These are phyloP conservation scores for Aspergillus udagawae DNA, from an alignment of 2,329 filamentous ascomycete genomes.

Conservation along the genomic window DNA sequence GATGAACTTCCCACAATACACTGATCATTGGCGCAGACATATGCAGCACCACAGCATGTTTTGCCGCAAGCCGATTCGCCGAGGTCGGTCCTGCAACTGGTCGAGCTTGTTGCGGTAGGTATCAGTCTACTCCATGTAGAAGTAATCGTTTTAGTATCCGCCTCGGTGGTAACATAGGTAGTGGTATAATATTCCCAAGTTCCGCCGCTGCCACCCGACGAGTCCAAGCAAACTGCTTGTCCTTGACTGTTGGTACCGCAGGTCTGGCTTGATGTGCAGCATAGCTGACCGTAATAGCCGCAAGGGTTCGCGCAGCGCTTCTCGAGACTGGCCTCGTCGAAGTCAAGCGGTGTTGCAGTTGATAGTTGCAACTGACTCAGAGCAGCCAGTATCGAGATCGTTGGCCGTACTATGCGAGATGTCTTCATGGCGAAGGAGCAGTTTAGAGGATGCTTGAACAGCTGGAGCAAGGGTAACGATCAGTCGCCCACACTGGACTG, in stretches of 20 bases:
- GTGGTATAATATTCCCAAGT: slow-evolving; percentile 56
- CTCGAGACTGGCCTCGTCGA: slow-evolving; percentile 20
- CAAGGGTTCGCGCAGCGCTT: slow-evolving; percentile 48
- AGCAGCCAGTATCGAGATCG: slow-evolving; percentile 26
- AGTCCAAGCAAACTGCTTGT: slow-evolving; percentile 45
- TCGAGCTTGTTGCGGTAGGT: slow-evolving; percentile 20
- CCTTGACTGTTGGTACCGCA: slow-evolving; percentile 49
- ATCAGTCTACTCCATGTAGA: slow-evolving; percentile 48
- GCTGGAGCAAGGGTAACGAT: background rate
- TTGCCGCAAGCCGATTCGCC: slow-evolving; percentile 43
- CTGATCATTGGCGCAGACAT: slow-evolving; percentile 40
- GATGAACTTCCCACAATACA: slow-evolving; percentile 42
- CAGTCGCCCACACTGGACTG: background rate
- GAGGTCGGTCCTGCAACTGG: slow-evolving; percentile 45
- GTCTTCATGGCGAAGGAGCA: slow-evolving; percentile 27
- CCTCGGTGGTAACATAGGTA: slow-evolving; percentile 51
- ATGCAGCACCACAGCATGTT: slow-evolving; percentile 43
- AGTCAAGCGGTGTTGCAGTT: slow-evolving; percentile 29
- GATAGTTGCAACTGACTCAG: slow-evolving; percentile 20
- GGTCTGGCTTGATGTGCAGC: slow-evolving; percentile 43
- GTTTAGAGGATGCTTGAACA: background rate
- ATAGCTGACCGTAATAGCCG: slow-evolving; percentile 50
- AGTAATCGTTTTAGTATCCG: slow-evolving; percentile 51
- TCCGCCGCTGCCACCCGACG: slow-evolving; percentile 26
- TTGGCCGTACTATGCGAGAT: slow-evolving; percentile 19